Percentiles rank a stretch among this genome's conserved stretches.
phyloP scores from a whole-genome alignment of 768 basidiomycete species.

The Auriscalpium vulgare region DNA sequence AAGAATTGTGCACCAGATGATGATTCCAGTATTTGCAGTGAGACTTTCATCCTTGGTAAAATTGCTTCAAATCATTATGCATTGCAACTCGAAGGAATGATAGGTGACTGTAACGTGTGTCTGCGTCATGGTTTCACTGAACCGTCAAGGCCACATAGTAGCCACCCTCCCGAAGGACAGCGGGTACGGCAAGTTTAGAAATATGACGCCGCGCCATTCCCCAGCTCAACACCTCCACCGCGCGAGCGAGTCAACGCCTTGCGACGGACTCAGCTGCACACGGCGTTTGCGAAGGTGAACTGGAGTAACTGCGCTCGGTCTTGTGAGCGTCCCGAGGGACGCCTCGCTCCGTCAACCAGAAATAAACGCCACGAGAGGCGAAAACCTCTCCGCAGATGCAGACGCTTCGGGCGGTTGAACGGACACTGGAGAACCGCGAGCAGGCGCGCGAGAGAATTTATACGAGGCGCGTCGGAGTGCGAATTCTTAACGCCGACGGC shows the following conservation, averaged over 20 bases:
- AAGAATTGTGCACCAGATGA: not conserved
- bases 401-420: slow-evolving; percentile 62
- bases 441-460: slow-evolving; percentile 21
- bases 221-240: slow-evolving; percentile 34
- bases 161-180: slow-evolving; percentile 33
- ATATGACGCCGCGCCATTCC: slow-evolving; percentile 61
- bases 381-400: slow-evolving; percentile 42
- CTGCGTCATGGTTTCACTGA: slow-evolving; percentile 74
- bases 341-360: slow-evolving; percentile 78
- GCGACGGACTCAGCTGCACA: slow-evolving; percentile 38
- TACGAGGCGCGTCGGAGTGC: slow-evolving; percentile 8
- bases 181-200: slow-evolving; percentile 69
- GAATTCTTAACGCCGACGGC: slow-evolving; percentile 14
- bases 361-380: slow-evolving; percentile 53
- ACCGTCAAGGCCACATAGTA: slow-evolving; percentile 80
- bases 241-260: slow-evolving; percentile 45
- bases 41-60: not conserved
- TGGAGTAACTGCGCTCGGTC: slow-evolving; percentile 27
- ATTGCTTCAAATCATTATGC: not conserved
- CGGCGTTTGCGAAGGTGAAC: slow-evolving; percentile 29
- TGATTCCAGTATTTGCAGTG: not conserved
- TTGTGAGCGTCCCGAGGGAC: slow-evolving; percentile 44
- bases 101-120: slow-evolving; percentile 31
- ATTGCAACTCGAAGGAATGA: not conserved
- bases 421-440: slow-evolving; percentile 45